phyloP scores from a whole-genome alignment of 305 asterid species.

The Fraxinus velutina region DNA sequence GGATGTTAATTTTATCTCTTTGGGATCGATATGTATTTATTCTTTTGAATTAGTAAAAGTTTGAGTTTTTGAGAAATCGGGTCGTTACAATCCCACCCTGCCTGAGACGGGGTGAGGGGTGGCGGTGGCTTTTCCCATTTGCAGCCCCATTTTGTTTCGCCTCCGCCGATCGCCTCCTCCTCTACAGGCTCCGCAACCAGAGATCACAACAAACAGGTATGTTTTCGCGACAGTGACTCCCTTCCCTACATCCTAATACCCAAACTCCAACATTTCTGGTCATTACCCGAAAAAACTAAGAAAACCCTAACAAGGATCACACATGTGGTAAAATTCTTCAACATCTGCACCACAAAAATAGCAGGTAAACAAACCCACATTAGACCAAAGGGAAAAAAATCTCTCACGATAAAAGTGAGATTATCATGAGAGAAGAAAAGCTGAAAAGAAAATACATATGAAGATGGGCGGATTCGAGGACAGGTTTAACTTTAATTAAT shows the following conservation, averaged over 20 bases:
- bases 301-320: slow-evolving; percentile 39
- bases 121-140: too few relatives aligned
- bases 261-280: slow-evolving; percentile 64
- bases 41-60: too few relatives aligned
- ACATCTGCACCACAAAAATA: slow-evolving; percentile 36
- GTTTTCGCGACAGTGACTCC: slow-evolving; percentile 95
- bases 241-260: slow-evolving; percentile 64
- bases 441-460: neutral
- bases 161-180: slow-evolving; percentile 35
- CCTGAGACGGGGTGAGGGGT: too few relatives aligned
- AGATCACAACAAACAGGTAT: slow-evolving; percentile 69
- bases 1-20: too few relatives aligned
- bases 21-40: too few relatives aligned
- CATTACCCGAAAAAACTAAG: slow-evolving; percentile 37
- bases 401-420: neutral
- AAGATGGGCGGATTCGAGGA: slow-evolving; percentile 40
- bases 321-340: slow-evolving; percentile 44
- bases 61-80: too few relatives aligned
- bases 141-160: slow-evolving; percentile 19
- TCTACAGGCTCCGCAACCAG: slow-evolving; percentile 61
- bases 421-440: neutral
- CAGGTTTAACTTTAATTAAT: slow-evolving; percentile 32
- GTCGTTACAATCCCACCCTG: too few relatives aligned
- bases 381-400: neutral
- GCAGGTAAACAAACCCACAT: neutral